A percentile compares a stretch with the other conserved stretches of the same genome.
phyloP scores from a whole-genome alignment of 441 rosid species.

The Raphanus hybrid region DNA sequence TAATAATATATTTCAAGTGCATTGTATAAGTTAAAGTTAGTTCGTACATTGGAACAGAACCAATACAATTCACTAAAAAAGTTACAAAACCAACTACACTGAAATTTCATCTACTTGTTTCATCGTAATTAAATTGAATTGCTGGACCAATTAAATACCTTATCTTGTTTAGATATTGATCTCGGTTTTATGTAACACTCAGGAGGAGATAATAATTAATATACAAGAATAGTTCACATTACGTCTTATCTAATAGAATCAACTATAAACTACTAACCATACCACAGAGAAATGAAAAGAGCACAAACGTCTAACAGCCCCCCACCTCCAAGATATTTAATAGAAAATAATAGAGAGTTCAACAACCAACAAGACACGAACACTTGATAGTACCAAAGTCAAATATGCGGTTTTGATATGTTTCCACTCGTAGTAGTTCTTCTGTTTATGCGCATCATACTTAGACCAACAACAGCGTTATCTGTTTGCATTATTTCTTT shows the following conservation, averaged over 20 bases:
- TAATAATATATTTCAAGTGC: neutral
- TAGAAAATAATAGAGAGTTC: conserved; percentile 16
- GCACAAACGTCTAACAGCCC: conserved; percentile 23
- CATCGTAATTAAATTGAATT: conserved; percentile 7
- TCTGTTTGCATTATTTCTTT: conserved; percentile 7
- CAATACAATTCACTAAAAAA: neutral
- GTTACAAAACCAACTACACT: conserved; percentile 18
- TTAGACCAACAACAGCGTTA: conserved; percentile 4
- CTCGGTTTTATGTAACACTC: conserved; percentile 21
- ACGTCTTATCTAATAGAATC: conserved; percentile 31
- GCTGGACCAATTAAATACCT: conserved; percentile 9
- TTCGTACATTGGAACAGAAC: neutral
- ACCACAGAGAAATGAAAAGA: conserved; percentile 5
- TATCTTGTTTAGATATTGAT: conserved; percentile 22
- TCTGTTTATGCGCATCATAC: conserved; percentile 19
- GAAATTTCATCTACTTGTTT: neutral
- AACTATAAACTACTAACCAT: conserved; percentile 41
- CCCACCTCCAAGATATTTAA: neutral
- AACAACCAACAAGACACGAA: conserved; percentile 42
- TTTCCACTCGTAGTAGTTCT: conserved; percentile 17
- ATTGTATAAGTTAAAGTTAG: conserved; percentile 5
- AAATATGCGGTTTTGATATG: conserved; percentile 22
- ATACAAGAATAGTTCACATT: conserved; percentile 7
- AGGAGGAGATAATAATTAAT: conserved; percentile 10
- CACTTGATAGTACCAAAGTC: conserved; percentile 39